phyloP scores from a whole-genome alignment of 768 basidiomycete species.

The Candolleomyces aberdarensis region DNA sequence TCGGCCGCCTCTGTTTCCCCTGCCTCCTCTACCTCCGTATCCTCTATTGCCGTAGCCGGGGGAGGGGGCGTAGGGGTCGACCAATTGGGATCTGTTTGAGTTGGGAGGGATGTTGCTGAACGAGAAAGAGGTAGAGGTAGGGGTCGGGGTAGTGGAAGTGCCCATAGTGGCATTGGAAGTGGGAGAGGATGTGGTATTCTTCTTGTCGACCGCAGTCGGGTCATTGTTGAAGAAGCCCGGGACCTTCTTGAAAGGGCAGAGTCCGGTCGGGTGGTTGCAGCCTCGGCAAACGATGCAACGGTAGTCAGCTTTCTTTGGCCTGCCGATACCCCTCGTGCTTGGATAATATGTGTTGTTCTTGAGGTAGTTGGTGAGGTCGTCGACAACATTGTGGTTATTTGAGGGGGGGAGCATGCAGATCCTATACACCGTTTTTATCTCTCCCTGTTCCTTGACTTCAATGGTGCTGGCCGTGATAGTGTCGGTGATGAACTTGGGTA shows the following conservation, averaged over 20 bases:
- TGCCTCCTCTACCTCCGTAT: neutral
- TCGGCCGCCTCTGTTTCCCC: neutral
- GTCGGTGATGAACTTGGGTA: neutral
- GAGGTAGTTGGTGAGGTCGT: neutral
- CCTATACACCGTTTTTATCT: neutral
- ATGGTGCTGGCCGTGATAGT: neutral
- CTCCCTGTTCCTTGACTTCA: neutral
- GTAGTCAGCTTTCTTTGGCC: neutral
- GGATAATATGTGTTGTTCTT: neutral
- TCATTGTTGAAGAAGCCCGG: neutral
- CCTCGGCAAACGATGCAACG: neutral
- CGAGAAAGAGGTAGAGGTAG: neutral
- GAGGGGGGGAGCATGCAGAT: neutral
- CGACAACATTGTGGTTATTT: neutral
- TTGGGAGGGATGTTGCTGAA: neutral
- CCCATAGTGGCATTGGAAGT: neutral
- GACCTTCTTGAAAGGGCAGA: neutral
- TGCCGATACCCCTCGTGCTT: neutral
- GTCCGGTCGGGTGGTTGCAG: neutral
- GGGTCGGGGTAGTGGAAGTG: neutral
- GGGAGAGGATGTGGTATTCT: neutral
- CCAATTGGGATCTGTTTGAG: neutral
- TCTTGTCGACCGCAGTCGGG: neutral
- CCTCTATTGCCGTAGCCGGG: neutral
- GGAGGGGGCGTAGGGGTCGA: neutral